Base-by-base conservation (phyloP, 345 rosid genomes). In the Hibiscus mutabilis region DNA sequence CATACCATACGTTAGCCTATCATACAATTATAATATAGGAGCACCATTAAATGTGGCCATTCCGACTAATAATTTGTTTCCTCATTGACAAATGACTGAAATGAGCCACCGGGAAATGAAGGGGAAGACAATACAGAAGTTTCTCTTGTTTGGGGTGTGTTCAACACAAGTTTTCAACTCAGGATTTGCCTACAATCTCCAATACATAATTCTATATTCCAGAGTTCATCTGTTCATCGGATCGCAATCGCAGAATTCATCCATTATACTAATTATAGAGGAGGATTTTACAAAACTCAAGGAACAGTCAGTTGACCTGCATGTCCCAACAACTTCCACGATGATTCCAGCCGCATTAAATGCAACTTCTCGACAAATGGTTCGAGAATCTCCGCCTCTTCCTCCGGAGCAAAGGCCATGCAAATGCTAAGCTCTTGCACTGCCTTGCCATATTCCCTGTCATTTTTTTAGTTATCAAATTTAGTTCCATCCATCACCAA, bases 381-480 rank as follows among this genome's bases (percentile, higher is more conserved):
- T 77, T 86, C 85, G 31, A 92, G 77, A 70, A 85, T 47, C 51
- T 82, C 78, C 29, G 81, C 86, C 76, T 92, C 98, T 75, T 90
- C 98, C 68, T 85, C 86, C 0, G 94, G 91, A 0, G 91, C 91
- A 82, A 88, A 90, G 1, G 96, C 98, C 88, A 92, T 86, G 78
- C 91, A 90, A 61, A 92, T 92, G 88, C 98, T 92, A 44, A 92
- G 89, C 84, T 90, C 98, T 82, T 85, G 95, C 71, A 90, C 87
- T 3, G 98, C 98, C 87, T 86, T 81, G 37, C 88, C 90, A 18
- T 82, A 88, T 59, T 88, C 86, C 84, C 98, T 90, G 84, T 0
- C 58, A 66, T 70, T 33, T 31, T 14, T 69, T 33, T 33, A 10
- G 6, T 53, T 19, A 69, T 15, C 70, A 69, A 37, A 70, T 31